Conservation (phyloP, 2,329 filamentous ascomycete genomes). For the Arthrocladium fulminans region DNA sequence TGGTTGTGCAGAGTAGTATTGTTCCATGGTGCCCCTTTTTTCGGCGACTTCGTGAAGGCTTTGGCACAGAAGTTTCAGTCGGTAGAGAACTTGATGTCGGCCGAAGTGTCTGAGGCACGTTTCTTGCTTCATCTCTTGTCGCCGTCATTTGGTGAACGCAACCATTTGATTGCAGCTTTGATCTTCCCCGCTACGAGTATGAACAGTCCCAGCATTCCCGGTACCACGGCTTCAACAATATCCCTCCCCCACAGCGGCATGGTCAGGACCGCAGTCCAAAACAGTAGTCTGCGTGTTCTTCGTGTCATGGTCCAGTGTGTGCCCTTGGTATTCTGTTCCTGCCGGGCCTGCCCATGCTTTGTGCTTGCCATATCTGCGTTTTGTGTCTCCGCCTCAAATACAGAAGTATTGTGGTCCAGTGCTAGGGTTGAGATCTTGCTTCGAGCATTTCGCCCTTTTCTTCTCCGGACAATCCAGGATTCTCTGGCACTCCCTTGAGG, state of each 20-base stretch:
- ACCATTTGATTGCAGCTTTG: background rate
- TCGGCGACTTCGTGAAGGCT: too few species aligned
- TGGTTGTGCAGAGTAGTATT: too few species aligned
- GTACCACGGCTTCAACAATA: constrained; percentile 5
- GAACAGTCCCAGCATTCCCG: constrained; percentile 4
- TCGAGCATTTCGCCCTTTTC: background rate
- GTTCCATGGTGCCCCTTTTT: too few species aligned
- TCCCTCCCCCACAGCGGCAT: constrained; percentile 5
- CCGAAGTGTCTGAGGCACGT: background rate
- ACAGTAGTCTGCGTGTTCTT: background rate
- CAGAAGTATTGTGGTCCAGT: background rate
- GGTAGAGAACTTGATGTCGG: background rate
- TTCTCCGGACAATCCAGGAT: background rate
- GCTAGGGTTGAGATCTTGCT: constrained; percentile 8
- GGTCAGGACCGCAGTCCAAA: background rate
- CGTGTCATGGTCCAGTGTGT: background rate
- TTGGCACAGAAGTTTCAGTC: background rate
- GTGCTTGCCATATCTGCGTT: background rate
- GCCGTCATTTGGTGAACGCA: background rate
- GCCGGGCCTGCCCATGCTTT: background rate
- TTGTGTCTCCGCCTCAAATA: background rate
- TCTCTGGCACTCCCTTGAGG: constrained; percentile 1
- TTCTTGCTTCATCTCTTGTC: background rate
- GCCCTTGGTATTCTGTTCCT: background rate
- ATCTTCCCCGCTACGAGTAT: constrained; percentile 3